Conservation (phyloP, 306 rosid species). For the Hylodesmum podocarpum region DNA sequence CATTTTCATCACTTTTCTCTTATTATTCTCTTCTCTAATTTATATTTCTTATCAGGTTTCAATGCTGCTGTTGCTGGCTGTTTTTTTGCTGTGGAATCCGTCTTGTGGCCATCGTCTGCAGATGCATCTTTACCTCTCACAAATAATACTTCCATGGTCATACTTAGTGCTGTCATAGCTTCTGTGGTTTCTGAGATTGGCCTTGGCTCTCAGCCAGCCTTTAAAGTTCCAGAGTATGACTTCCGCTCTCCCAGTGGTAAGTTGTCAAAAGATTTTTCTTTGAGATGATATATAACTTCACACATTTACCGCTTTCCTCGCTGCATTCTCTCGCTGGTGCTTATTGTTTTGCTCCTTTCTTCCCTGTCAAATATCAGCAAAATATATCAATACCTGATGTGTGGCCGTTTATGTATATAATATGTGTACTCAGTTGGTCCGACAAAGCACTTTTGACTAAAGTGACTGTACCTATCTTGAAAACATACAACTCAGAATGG, state of each 20-base stretch:
- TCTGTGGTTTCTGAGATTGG: constrained; percentile 85
- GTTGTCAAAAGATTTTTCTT: constrained; percentile 7
- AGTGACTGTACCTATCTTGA: not conserved
- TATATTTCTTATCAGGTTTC: constrained; percentile 58
- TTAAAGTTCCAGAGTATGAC: constrained; percentile 82
- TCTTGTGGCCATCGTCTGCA: constrained; percentile 82
- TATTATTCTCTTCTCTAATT: not conserved
- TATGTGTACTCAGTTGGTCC: not conserved
- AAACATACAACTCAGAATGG: not conserved
- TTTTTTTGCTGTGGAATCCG: constrained; percentile 83
- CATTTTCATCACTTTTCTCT: not conserved
- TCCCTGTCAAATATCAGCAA: constrained; percentile 1
- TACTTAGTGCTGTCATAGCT: constrained; percentile 88
- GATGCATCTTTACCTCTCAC: constrained; percentile 66
- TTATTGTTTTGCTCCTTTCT: not conserved
- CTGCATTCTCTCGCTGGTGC: not conserved
- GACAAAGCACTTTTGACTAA: not conserved
- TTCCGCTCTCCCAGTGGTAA: constrained; percentile 87
- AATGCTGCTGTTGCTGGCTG: constrained; percentile 97
- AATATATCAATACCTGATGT: not conserved
- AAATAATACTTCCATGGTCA: constrained; percentile 90
- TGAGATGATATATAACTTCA: not conserved
- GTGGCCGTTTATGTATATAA: not conserved
- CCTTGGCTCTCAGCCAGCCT: constrained; percentile 88
- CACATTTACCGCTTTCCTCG: not conserved